Conservation (phyloP, 441 rosid genomes). For the Geranium incanum region DNA sequence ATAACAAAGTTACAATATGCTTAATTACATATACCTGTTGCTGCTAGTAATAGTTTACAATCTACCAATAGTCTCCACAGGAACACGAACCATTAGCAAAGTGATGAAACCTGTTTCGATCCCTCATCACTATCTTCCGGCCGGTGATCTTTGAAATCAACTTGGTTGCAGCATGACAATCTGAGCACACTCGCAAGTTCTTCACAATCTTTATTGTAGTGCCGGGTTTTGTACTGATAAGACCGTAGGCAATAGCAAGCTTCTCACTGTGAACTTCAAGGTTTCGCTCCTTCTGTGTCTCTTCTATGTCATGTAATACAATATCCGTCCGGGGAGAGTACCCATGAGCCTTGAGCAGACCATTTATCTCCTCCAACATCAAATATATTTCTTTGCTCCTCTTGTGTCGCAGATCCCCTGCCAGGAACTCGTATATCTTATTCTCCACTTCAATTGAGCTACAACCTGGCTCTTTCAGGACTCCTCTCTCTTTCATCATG, state of each 20-base stretch:
- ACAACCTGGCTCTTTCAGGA: conserved; percentile 52
- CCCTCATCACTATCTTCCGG: conserved; percentile 54
- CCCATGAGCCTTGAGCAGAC: conserved; percentile 34
- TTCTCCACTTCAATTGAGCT: conserved; percentile 49
- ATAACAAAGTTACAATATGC: neutral
- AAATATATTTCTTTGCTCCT: conserved; percentile 44
- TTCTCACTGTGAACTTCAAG: conserved; percentile 64
- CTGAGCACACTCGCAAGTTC: conserved; percentile 53
- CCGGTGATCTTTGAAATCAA: conserved; percentile 49
- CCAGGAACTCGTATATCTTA: conserved; percentile 49
- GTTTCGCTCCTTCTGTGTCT: conserved; percentile 38
- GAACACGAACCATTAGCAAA: conserved; percentile 56
- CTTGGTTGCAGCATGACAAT: conserved; percentile 53
- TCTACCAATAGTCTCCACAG: conserved; percentile 64
- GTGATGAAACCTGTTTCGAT: conserved; percentile 65
- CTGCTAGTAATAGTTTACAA: neutral
- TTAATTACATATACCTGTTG: neutral
- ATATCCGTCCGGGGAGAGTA: conserved; percentile 39
- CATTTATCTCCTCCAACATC: conserved; percentile 44
- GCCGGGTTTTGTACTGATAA: conserved; percentile 46
- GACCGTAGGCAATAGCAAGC: conserved; percentile 57
- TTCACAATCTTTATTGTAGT: conserved; percentile 44
- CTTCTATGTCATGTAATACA: conserved; percentile 46
- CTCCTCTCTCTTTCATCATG: conserved; percentile 45
- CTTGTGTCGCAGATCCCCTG: conserved; percentile 48